Conservation (phyloP, 2,329 filamentous ascomycete species). For the Pyrenochaeta sp. region DNA sequence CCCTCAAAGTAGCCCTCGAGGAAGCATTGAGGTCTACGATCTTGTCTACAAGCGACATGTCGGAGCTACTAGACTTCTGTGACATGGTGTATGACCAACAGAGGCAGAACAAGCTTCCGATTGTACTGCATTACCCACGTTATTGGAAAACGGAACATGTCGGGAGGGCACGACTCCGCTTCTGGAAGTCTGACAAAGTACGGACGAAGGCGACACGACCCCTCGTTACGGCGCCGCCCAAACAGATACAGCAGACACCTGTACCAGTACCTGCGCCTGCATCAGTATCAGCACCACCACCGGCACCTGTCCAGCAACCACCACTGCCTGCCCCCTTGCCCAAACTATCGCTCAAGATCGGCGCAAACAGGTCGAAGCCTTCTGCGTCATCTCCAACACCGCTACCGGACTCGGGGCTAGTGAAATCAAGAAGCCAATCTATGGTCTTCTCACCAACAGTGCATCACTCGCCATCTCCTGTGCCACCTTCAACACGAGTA, state of each 20-base stretch:
- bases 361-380: slow-evolving; percentile 17
- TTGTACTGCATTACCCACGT: slow-evolving; percentile 63
- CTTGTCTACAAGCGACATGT: slow-evolving; percentile 63
- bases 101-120: slow-evolving; percentile 57
- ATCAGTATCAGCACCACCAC: not conserved
- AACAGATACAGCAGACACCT: slow-evolving; percentile 12
- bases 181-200: slow-evolving; percentile 35
- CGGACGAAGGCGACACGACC: slow-evolving; percentile 26
- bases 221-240: slow-evolving; percentile 13
- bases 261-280: not conserved
- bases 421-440: slow-evolving; percentile 22
- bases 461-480: slow-evolving; percentile 24
- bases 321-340: slow-evolving; percentile 7
- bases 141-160: slow-evolving; percentile 65
- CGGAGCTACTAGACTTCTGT: slow-evolving; percentile 66
- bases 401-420: slow-evolving; percentile 7
- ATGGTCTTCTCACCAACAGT: slow-evolving; percentile 23
- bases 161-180: slow-evolving; percentile 55
- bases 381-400: slow-evolving; percentile 24
- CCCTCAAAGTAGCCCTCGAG: slow-evolving; percentile 64
- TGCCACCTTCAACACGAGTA: slow-evolving; percentile 20
- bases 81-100: slow-evolving; percentile 60
- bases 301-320: slow-evolving; percentile 2
- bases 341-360: slow-evolving; percentile 36
- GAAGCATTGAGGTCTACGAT: slow-evolving; percentile 61